These are phyloP conservation scores for Immersiporthe knoxdaviesiana DNA, from an alignment of 2,329 filamentous ascomycete genomes.

Conservation along the genomic window DNA sequence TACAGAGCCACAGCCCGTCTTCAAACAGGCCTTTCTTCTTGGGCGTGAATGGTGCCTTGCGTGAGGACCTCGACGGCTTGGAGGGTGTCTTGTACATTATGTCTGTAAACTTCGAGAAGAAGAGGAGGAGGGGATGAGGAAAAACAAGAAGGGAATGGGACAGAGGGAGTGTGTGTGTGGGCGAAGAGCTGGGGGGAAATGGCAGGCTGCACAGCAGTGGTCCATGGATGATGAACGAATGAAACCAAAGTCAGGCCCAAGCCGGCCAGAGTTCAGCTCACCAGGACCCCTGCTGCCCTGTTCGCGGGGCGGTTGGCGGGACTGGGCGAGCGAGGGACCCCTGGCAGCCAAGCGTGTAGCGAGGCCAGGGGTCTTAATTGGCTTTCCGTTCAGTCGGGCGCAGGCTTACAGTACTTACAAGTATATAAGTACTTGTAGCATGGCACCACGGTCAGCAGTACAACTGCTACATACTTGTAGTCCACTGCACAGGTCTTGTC, in stretches of 20 bases:
- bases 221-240: not conserved
- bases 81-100: conserved; percentile 30
- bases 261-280: not conserved
- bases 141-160: not conserved
- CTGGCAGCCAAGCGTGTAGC: not conserved
- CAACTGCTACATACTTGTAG: too few species aligned
- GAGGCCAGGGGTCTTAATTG: not conserved
- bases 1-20: conserved; percentile 37
- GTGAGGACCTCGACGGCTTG: conserved; percentile 11
- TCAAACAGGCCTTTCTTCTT: conserved; percentile 32
- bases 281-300: conserved; percentile 1
- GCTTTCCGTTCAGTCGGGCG: not conserved
- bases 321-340: not conserved
- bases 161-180: too few species aligned
- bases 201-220: not conserved
- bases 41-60: conserved; percentile 13
- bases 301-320: not conserved
- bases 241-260: not conserved
- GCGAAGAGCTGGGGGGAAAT: too few species aligned
- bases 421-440: too few species aligned
- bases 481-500: too few species aligned
- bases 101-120: not conserved
- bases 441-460: too few species aligned
- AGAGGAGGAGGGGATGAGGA: too few species aligned
- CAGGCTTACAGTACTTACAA: too few species aligned